Base-by-base conservation (phyloP, 164 flowering plant species). In the Nymphaea colorata region DNA sequence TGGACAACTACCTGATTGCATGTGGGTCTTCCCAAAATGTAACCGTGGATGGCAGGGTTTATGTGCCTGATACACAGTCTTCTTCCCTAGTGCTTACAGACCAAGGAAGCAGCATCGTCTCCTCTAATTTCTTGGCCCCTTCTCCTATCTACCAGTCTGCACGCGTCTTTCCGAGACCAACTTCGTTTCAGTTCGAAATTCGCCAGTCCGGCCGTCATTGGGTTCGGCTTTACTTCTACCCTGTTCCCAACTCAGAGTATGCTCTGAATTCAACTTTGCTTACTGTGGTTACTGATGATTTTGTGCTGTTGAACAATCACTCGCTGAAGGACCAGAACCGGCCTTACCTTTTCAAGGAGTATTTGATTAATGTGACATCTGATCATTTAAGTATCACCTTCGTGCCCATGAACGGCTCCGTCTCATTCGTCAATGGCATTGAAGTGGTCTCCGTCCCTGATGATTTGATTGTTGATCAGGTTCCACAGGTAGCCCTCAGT, bases 361-460 rank as follows among this genome's bases (percentile, higher is more conserved):
- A 73, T 67, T 51, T 70, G 61, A 55, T 78, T 64, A 78, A 78
- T 64, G 74, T 78, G 53, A 71, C 76, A 3, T 70, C 81, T 16
- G 66, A 70, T 66, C 43, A 68, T 41, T 69, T 78, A 53, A 67
- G 67, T 43, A 44, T 79, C 41, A 68, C 61, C 44, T 79, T 79
- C 15, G 59, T 76, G 65, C 81, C 79, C 6, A 62, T 67, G 4
- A 79, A 73, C 70, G 67, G 65, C 59, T 79, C 73, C 1, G 81
- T 69, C 42, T 25, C 77, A 11, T 79, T 79, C 41, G 79, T 79
- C 55, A 79, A 76, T 59, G 81, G 72, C 14, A 79, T 79, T 25
- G 79, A 76, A 71, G 81, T 79, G 45, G 77, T 79, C 7, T 79
- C 81, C 4, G 69, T 73, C 44, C 81, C 81, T 2, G 75, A 76